Conservation (phyloP, 129 eudicot species). For the Rutidosis leptorrhynchoides region DNA sequence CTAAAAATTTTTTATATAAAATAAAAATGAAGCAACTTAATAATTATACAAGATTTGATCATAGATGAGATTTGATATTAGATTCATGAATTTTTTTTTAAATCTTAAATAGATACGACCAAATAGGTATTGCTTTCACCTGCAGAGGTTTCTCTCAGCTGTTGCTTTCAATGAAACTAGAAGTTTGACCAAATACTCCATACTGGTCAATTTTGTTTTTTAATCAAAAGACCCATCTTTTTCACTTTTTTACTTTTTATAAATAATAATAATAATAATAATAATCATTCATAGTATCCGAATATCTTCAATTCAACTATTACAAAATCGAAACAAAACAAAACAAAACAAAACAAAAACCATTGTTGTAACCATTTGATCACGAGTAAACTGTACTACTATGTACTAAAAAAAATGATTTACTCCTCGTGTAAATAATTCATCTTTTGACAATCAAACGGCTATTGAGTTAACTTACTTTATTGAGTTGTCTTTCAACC, state of each 20-base stretch:
- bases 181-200: slow-evolving; percentile 56
- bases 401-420: background rate
- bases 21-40: background rate
- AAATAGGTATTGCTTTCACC: slow-evolving; percentile 34
- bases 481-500: no score
- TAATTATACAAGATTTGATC: background rate
- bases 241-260: slow-evolving; percentile 18
- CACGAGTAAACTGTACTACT: background rate
- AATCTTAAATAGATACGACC: background rate
- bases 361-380: background rate
- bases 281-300: slow-evolving; percentile 12
- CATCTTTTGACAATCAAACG: no score
- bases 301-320: slow-evolving; percentile 24
- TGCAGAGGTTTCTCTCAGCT: slow-evolving; percentile 52
- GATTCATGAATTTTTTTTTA: background rate
- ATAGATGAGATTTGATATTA: background rate
- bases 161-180: slow-evolving; percentile 72
- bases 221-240: slow-evolving; percentile 30
- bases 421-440: background rate
- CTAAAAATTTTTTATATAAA: no score
- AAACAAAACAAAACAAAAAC: background rate
- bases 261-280: no score
- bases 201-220: slow-evolving; percentile 52
- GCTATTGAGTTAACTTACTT: no score
- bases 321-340: background rate